A percentile compares a stretch with the other conserved stretches of the same genome.
Conservation (phyloP, 345 rosid genomes). For the Populus tremula region DNA sequence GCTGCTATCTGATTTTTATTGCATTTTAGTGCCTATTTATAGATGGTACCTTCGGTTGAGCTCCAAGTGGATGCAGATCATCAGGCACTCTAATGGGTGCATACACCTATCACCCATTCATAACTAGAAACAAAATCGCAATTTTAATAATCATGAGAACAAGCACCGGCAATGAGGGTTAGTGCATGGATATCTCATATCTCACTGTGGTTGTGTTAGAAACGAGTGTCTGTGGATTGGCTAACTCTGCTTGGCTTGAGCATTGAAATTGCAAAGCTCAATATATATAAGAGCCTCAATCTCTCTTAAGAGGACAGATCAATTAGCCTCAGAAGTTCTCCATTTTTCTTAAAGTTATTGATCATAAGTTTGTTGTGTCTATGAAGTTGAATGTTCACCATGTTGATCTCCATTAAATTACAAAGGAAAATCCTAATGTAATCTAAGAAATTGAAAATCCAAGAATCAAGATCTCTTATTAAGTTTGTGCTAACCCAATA, state of each 20-base stretch:
- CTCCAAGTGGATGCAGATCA: background rate
- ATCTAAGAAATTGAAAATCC: background rate
- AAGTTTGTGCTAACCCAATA: background rate
- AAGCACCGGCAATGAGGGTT: too few species aligned
- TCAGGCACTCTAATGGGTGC: background rate
- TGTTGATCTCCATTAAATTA: too few species aligned
- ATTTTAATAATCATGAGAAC: too few species aligned
- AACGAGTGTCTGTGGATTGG: too few species aligned
- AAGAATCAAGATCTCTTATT: background rate
- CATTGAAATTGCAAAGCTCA: too few species aligned
- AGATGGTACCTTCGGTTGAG: background rate
- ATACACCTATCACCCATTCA: background rate
- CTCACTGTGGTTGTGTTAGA: too few species aligned
- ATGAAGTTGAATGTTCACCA: background rate
- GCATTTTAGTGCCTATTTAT: background rate
- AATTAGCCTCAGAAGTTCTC: background rate
- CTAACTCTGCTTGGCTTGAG: too few species aligned
- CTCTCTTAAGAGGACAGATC: background rate
- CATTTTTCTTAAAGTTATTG: background rate
- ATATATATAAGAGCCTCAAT: too few species aligned
- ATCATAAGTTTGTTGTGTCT: background rate
- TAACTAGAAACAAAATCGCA: too few species aligned
- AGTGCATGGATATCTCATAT: too few species aligned
- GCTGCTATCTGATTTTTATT: background rate
- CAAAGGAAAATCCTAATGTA: too few species aligned